These are phyloP conservation scores for Fusarium coffeatum DNA, from an alignment of 2,329 filamentous ascomycete genomes.

Conservation along the genomic window DNA sequence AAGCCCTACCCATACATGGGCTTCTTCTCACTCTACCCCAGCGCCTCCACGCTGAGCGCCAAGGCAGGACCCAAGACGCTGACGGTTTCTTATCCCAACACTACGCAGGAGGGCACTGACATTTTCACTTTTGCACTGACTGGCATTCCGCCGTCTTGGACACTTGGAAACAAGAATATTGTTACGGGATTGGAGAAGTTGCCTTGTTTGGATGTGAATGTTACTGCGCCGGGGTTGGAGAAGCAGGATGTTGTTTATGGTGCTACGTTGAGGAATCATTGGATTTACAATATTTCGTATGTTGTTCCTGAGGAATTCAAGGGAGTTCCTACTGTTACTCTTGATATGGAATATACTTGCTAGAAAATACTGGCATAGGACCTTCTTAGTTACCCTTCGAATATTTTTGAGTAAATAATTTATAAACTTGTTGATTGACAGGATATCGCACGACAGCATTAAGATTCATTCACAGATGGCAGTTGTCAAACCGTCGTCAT, in stretches of 20 bases:
- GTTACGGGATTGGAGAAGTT: conserved; percentile 5
- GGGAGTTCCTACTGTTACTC: conserved; percentile 53
- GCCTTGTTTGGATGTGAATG: conserved; percentile 12
- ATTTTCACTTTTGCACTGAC: conserved; percentile 19
- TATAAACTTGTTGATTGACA: neutral
- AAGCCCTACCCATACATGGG: conserved; percentile 17
- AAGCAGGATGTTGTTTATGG: conserved; percentile 52
- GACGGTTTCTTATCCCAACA: conserved; percentile 19
- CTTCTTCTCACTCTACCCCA: conserved; percentile 16
- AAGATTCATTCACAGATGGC: no score
- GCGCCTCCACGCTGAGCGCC: conserved; percentile 5
- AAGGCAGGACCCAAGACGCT: conserved; percentile 1
- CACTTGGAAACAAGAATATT: conserved; percentile 15
- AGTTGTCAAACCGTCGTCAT: fast-evolving
- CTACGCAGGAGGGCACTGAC: conserved; percentile 8
- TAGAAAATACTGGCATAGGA: neutral
- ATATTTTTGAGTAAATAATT: neutral
- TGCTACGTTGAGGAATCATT: conserved; percentile 53
- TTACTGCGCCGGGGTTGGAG: conserved; percentile 1
- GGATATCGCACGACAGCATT: no score
- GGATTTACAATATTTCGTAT: conserved; percentile 61
- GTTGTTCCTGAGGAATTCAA: conserved; percentile 54
- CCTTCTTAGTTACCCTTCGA: neutral
- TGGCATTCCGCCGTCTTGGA: conserved; percentile 20
- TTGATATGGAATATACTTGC: conserved; percentile 50